phyloP scores from a whole-genome alignment of 2,329 filamentous ascomycete species.

The Aspergillus quadricinctus region DNA sequence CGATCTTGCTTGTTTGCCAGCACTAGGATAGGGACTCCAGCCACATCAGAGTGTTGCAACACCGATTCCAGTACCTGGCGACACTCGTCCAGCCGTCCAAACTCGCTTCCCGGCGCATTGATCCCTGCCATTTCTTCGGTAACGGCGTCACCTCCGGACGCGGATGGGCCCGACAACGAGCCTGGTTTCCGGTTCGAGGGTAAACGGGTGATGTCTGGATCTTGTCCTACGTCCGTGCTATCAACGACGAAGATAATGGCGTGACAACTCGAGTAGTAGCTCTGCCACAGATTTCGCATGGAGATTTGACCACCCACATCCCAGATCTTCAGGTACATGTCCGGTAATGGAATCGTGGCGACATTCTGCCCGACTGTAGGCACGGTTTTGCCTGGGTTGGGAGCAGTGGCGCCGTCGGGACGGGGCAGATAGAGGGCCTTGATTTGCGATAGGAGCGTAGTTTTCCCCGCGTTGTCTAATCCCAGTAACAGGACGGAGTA shows the following conservation, averaged over 20 bases:
- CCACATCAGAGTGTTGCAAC: slow-evolving; percentile 78
- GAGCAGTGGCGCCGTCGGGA: slow-evolving; percentile 37
- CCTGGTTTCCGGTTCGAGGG: slow-evolving; percentile 26
- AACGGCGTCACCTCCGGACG: slow-evolving; percentile 18
- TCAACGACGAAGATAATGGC: slow-evolving; percentile 98
- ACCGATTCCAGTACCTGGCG: slow-evolving; percentile 85
- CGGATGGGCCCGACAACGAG: slow-evolving; percentile 19
- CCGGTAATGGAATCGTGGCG: slow-evolving; percentile 79
- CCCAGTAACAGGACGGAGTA: slow-evolving; percentile 96
- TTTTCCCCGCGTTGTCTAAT: slow-evolving; percentile 97
- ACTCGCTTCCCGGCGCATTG: slow-evolving; percentile 32
- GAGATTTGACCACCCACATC: slow-evolving; percentile 92
- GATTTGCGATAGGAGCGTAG: slow-evolving; percentile 94
- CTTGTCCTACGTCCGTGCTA: slow-evolving; percentile 78
- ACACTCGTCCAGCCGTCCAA: slow-evolving; percentile 74
- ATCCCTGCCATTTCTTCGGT: slow-evolving; percentile 33
- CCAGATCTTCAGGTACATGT: slow-evolving; percentile 98
- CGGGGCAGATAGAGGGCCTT: slow-evolving; percentile 69
- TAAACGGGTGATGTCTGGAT: slow-evolving; percentile 63
- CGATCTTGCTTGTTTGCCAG: slow-evolving; percentile 97
- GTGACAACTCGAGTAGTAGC: slow-evolving; percentile 89
- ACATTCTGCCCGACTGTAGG: slow-evolving; percentile 98
- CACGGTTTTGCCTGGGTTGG: slow-evolving; percentile 75
- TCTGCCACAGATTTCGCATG: slow-evolving; percentile 88
- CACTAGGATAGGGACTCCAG: slow-evolving; percentile 86